Evolutionary conservation across 768 basidiomycete genomes (phyloP).

Genomic region (Collybia sp.): DNA sequence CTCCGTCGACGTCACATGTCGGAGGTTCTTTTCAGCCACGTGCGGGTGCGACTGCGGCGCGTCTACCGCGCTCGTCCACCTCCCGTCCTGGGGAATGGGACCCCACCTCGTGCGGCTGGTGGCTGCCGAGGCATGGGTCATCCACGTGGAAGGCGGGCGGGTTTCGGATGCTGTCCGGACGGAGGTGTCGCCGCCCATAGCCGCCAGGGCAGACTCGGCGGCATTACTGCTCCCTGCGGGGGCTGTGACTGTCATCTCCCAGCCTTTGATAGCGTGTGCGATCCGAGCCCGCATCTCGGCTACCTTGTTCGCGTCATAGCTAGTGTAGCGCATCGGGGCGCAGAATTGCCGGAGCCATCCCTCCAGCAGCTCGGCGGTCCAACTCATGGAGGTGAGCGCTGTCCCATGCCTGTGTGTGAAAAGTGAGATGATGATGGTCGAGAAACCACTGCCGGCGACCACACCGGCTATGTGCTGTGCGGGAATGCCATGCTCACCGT

Average conservation of each 20-base stretch:
- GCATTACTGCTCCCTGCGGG: not conserved
- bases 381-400: slow-evolving; percentile 42
- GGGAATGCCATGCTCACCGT: slow-evolving; percentile 33
- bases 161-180: not conserved
- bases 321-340: slow-evolving; percentile 58
- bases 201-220: not conserved
- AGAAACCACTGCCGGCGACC: not conserved
- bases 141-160: not conserved
- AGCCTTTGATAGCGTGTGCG: slow-evolving; percentile 30
- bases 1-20: not conserved
- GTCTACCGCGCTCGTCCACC: not conserved
- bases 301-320: slow-evolving; percentile 39
- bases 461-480: not conserved
- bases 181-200: not conserved
- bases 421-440: not conserved
- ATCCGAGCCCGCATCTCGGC: slow-evolving; percentile 46
- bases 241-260: not conserved
- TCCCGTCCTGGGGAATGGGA: not conserved
- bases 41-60: not conserved
- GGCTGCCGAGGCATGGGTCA: not conserved
- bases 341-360: slow-evolving; percentile 53
- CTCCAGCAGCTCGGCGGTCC: slow-evolving; percentile 53
- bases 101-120: not conserved
- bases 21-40: not conserved
- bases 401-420: slow-evolving; percentile 44